Base-by-base conservation (phyloP, 1,139 yeast species). In the Saccharomycopsis hybrid region DNA sequence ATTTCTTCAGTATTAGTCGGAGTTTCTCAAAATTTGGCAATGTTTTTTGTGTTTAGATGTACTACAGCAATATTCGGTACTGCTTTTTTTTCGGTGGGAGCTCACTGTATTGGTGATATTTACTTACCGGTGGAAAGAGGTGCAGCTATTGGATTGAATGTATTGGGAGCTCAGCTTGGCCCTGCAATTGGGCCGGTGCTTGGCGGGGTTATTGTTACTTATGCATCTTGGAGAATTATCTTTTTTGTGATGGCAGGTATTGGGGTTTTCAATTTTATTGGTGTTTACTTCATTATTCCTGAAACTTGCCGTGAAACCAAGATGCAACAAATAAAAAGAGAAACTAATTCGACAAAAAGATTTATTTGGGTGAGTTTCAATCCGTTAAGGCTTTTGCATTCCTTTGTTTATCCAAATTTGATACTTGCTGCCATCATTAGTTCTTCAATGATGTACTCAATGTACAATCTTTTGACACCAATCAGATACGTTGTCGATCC, bases 401-500 rank as follows among this genome's bases (percentile, higher is more conserved):
- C 76, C 3, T 63, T 75, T 49, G 65, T 62, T 44, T 71, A 68
- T 56, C 71, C 71, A 4, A 75, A 70, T 49, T 57, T 77, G 35
- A 57, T 68, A 1, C 60, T 76, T 5, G 78, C 75, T 36, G 80
- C 76, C 1, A 58, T 73, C 39, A 62, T 74, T 8, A 63, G 71
- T 28, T 61, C 66, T 46, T 62, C 75, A 0, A 57, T 74, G 9
- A 58, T 69, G 32, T 77, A 70, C 61, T 72, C 70, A 54, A 76
- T 76, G 81, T 76, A 72, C 57, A 60, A 68, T n/a, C 56, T 77
- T 30, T 61, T 76, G 47, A 77, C 82, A 0, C 82, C 82, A 1
- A 76, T 77, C 41, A 62, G 80, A 55, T 69, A 72, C 46, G 78
- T 77, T 5, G 68, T 77, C 48, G 76, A 76, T 57, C 82, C 82